A percentile compares a stretch with the other conserved stretches of the same genome.
Evolutionary conservation across 805 yeast genomes (phyloP).

Genomic region (Ogataea pini): DNA sequence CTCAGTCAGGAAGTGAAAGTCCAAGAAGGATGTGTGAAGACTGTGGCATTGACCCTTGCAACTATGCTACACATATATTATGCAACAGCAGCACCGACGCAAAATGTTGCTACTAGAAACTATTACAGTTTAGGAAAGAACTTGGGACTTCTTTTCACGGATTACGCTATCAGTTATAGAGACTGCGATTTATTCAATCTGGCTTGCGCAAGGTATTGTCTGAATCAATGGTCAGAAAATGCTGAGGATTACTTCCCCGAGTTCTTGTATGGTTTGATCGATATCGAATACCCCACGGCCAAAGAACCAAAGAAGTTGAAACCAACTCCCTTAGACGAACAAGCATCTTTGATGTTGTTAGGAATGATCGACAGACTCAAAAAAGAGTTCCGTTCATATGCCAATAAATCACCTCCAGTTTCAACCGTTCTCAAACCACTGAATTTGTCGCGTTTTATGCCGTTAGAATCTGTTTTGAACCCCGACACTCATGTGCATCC

Average conservation of each 20-base stretch:
- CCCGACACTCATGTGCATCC: conserved; percentile 1
- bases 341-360: conserved; percentile 8
- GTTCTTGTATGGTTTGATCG: conserved; percentile 25
- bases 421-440: neutral
- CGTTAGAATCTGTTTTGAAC: conserved; percentile 18
- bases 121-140: conserved; percentile 24
- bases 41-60: conserved; percentile 20
- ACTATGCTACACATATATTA: conserved; percentile 26
- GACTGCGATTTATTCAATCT: conserved; percentile 17
- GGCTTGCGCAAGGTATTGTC: conserved; percentile 26
- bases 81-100: conserved; percentile 23
- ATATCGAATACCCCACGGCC: conserved; percentile 15
- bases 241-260: conserved; percentile 26
- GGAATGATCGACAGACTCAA: conserved; percentile 23
- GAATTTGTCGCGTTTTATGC: conserved; percentile 15
- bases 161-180: conserved; percentile 15
- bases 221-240: conserved; percentile 22
- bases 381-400: conserved; percentile 25
- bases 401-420: conserved; percentile 12
- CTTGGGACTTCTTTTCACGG: conserved; percentile 21
- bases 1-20: conserved; percentile 21
- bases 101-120: conserved; percentile 18
- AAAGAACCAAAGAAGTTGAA: conserved; percentile 6
- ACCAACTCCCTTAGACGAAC: conserved; percentile 13
- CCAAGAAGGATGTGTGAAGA: conserved; percentile 18